Evolutionary conservation across 2,329 filamentous ascomycete genomes (phyloP), one percentile per base, ranked within the genome.

Genomic region (Aspergillus sojae): DNA sequence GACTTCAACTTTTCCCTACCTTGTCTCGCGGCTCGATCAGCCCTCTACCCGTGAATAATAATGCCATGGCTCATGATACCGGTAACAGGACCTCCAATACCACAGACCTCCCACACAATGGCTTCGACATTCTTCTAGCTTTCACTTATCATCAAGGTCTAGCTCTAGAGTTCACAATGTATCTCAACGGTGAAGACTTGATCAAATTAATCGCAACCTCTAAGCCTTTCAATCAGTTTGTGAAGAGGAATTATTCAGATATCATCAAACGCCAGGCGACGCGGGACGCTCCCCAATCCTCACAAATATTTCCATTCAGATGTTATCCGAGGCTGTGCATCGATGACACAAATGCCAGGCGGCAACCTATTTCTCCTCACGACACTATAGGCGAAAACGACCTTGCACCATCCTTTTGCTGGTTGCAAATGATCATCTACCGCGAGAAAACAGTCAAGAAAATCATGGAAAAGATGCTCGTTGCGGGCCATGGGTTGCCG

Each of bases 171-270:
- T 70, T 91, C 9, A 83, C 84, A 62, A 81, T 82, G 67, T 80
- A 85, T 62, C 81, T 92, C 23, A 73, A 76, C 9, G 77, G 86
- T 0, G 71, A 78, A 16, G 87, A 89, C 59, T 79, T 93, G 7
- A 74, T 93, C 63, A 83, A 80, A 52, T 81, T 93, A 39, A 92
- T 91, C 79, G 80, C 84, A 67, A 85, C 88, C 67, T 90, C 86
- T 74, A 85, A 82, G 60, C 80, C 84, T 41, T 89, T 91, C 72
- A 85, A 92, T 71, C 74, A 79, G 55, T 80, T 87, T 32, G 75
- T 92, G 70, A 85, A 89, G 72, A 79, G 80, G 58, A 82, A 89
- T 68, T 83, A 89, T 72, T 83, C 83, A 10, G 85, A 85, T 43
- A 84, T 86, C 62, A 82, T 92, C 58, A 78, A 84, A 45, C 76